Base-by-base conservation (phyloP, 2,329 filamentous ascomycete species). In the Aspergillus pseudoglaucus region DNA sequence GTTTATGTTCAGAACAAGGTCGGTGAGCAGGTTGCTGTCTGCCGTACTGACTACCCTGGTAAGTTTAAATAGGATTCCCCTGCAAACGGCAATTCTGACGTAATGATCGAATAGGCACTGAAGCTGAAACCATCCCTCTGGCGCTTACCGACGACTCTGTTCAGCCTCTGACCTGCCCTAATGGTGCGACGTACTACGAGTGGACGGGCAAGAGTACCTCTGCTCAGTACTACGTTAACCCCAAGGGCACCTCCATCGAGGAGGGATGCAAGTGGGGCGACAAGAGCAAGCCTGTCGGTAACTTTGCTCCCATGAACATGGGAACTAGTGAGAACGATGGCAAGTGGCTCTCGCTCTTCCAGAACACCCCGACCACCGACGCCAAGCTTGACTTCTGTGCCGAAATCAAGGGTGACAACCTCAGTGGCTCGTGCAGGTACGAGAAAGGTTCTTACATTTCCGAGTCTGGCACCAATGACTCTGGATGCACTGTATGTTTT, bases 171-270 rank as follows among this genome's bases (percentile, higher is more conserved):
- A 88, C 87, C 64, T 91, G 88, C 75, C 87, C 91, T 42, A 73
- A 85, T 55, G 82, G 84, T 51, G 65, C 67, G 43, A 76, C 73
- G 44, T 95, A 91, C 76, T 97, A 90, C 76, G 71, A 76, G 52
- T 95, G 88, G 88, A 58, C 88, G 61, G 80, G 80, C 59, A 79
- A 79, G 67, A 60, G 73, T 44, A 97, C 93, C 45, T 90, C 88
- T 42, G 90, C 90, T 40, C 93, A 97, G 74, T 97, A 95, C 80
- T 98, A 98, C 67, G 80, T 97, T 72, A 97, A 97, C 80, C 87
- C 87, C 60, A 78, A 81, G 59, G 90, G 89, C 51, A 75, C 86
- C 46, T 60, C 71, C 15, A 72, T 82, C 49, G 67, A 82, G 55
- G 71, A 90, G 10, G 87, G 81, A 44, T 98, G 93, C 73, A 71